Evolutionary conservation across 225 moss, liverwort and hornwort species (phyloP).

Genomic region (Neckera pumila): DNA sequence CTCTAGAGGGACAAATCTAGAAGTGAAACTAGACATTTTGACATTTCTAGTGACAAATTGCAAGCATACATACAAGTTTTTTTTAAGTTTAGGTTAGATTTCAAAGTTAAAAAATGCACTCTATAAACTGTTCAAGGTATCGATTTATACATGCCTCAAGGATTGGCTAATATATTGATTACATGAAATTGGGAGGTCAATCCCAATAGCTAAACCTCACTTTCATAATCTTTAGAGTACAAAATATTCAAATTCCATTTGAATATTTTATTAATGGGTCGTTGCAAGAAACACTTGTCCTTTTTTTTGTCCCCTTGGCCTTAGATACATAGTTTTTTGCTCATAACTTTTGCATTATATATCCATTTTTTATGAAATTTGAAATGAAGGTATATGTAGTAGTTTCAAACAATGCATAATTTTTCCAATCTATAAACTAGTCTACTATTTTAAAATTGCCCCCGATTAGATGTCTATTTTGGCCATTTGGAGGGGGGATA

Average conservation of each 20-base stretch:
- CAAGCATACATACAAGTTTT: background rate
- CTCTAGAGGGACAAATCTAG: background rate
- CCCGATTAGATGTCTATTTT: too few relatives aligned
- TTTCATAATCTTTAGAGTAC: background rate
- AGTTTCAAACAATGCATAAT: too few relatives aligned
- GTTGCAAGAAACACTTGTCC: too few relatives aligned
- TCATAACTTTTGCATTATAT: too few relatives aligned
- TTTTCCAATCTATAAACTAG: too few relatives aligned
- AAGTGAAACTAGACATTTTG: background rate
- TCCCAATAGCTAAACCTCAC: background rate
- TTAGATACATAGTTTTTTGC: too few relatives aligned
- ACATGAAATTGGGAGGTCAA: background rate
- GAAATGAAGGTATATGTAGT: too few relatives aligned
- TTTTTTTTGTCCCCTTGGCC: too few relatives aligned
- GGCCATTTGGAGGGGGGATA: too few relatives aligned
- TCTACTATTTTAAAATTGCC: too few relatives aligned
- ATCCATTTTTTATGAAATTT: too few relatives aligned
- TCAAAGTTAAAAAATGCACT: background rate
- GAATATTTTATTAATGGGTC: background rate
- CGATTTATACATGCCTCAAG: background rate
- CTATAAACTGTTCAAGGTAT: accelerated
- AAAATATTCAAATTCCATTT: background rate
- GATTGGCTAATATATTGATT: background rate
- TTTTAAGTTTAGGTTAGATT: background rate
- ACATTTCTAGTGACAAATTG: accelerated